A percentile compares a stretch with the other conserved stretches of the same genome.
Evolutionary conservation across 202 grass and related monocot species (phyloP).

Genomic region (Hordeum pubiflorum): DNA sequence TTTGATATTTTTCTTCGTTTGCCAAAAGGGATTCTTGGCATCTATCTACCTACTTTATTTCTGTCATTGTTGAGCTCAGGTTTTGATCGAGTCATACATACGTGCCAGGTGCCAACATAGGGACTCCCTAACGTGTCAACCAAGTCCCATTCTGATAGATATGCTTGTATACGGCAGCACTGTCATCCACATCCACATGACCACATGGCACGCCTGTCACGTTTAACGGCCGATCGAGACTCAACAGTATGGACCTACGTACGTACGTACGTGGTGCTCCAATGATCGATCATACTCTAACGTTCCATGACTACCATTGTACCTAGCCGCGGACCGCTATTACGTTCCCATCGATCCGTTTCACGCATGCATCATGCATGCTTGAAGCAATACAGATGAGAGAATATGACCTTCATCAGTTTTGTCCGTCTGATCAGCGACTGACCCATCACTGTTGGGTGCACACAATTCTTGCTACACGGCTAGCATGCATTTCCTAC

Average conservation of each 20-base stretch:
- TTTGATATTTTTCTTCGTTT: neutral
- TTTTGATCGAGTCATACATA: too few species aligned
- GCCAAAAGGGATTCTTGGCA: neutral
- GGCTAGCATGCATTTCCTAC: too few species aligned
- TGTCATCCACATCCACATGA: neutral
- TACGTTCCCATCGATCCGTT: neutral
- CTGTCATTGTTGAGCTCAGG: too few species aligned
- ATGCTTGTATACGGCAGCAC: neutral
- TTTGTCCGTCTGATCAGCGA: too few species aligned
- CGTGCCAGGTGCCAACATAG: too few species aligned
- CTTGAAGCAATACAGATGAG: neutral
- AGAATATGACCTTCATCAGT: too few species aligned
- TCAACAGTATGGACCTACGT: neutral
- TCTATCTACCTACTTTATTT: too few species aligned
- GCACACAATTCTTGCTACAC: too few species aligned
- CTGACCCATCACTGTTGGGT: too few species aligned
- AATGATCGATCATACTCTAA: neutral
- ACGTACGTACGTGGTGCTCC: neutral
- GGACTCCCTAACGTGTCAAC: too few species aligned
- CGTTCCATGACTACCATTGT: neutral
- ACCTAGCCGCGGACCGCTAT: too few species aligned
- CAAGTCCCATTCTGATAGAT: too few species aligned
- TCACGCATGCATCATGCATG: neutral
- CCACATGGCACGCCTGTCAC: neutral
- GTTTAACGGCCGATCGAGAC: neutral